phyloP scores from a whole-genome alignment of 78 protist species.

The Cavenderia fasciculata region DNA sequence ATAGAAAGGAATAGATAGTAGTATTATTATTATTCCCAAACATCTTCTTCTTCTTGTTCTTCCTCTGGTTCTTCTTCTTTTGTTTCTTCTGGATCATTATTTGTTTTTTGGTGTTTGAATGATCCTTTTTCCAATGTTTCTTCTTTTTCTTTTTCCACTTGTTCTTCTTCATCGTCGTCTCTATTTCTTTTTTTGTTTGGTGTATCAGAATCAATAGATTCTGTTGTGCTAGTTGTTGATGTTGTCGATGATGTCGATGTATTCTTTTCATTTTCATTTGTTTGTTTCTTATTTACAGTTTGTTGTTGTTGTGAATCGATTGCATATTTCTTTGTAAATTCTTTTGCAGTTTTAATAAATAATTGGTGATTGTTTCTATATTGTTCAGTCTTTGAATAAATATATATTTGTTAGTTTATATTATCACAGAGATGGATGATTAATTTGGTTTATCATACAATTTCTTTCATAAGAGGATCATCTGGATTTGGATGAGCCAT shows the following conservation, averaged over 20 bases:
- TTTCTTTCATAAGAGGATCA: slow-evolving; percentile 78
- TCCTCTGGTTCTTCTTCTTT: background rate
- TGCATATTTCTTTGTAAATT: slow-evolving; percentile 56
- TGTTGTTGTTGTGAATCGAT: background rate
- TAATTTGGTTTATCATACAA: slow-evolving; percentile 27
- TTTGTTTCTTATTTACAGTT: background rate
- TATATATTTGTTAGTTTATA: background rate
- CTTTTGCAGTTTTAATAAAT: slow-evolving; percentile 42
- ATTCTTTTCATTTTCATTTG: background rate
- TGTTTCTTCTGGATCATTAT: background rate
- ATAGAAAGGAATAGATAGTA: too few species aligned
- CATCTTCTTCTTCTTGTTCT: slow-evolving; percentile 21
- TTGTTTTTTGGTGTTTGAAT: background rate
- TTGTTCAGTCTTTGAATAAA: slow-evolving; percentile 22
- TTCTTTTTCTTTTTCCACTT: background rate
- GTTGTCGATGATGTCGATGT: background rate
- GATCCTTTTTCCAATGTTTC: background rate
- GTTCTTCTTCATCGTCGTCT: background rate
- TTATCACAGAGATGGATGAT: background rate
- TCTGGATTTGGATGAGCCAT: slow-evolving; percentile 86
- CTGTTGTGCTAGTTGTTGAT: slow-evolving; percentile 3
- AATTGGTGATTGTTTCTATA: slow-evolving; percentile 49
- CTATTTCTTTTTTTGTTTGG: background rate
- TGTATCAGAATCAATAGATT: too few species aligned
- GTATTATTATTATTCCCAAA: background rate